Evolutionary conservation across 345 rosid species (phyloP).

Genomic region (Linum usitatissimum): DNA sequence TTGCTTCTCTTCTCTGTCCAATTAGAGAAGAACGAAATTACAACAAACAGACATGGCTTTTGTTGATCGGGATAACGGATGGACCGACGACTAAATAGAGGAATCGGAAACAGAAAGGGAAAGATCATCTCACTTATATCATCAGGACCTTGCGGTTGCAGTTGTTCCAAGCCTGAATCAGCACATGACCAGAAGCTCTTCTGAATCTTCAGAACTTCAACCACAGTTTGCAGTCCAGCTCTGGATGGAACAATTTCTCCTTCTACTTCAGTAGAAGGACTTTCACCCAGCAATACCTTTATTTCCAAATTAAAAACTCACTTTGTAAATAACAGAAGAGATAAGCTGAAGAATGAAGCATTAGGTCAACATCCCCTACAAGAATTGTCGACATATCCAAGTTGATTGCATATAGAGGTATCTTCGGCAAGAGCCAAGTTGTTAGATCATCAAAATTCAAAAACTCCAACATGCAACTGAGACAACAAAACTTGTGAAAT

Average conservation of each 20-base stretch:
- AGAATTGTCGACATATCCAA: neutral
- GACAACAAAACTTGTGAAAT: neutral
- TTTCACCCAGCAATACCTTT: constrained; percentile 79
- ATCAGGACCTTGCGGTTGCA: constrained; percentile 51
- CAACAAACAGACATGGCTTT: neutral
- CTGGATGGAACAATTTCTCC: constrained; percentile 42
- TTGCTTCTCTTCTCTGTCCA: constrained; percentile 38
- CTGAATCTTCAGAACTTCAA: constrained; percentile 77
- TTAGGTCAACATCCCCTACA: neutral
- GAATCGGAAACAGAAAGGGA: neutral
- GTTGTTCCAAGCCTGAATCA: constrained; percentile 24
- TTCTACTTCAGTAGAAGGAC: constrained; percentile 26
- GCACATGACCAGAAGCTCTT: constrained; percentile 68
- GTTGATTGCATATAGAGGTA: no score
- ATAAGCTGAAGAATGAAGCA: neutral
- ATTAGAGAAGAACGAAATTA: neutral
- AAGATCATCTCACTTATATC: constrained; percentile 44
- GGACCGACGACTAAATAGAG: no score
- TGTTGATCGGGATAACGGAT: neutral
- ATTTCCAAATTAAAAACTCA: constrained; percentile 5
- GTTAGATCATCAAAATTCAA: neutral
- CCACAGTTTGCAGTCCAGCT: constrained; percentile 57
- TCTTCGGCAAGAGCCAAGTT: neutral
- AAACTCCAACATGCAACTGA: neutral
- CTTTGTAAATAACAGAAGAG: constrained; percentile 9